Base-by-base conservation (phyloP, 495 filamentous ascomycete species). In the Lichina pygmaea region DNA sequence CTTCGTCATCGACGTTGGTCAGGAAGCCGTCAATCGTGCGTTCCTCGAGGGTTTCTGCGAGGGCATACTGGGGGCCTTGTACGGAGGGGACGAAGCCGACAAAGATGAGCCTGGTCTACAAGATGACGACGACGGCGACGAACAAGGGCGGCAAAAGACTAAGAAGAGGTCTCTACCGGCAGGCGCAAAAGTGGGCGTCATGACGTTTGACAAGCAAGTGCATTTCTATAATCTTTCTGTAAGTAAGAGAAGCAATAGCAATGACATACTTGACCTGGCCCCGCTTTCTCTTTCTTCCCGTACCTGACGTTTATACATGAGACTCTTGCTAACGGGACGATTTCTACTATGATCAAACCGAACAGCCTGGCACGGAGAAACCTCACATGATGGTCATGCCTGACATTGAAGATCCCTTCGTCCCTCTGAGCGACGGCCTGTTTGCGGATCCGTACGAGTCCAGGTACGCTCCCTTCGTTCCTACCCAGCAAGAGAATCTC, bases 301-400 rank as follows among this genome's bases (percentile, higher is more conserved):
- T 45, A 51, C 40, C 54, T 58, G 37, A 55, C 31, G 46, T 38
- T 9, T 47, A 49, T 44, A 40, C 37, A 2, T 15, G 37, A 10
- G 12, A 34, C 43, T 13, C 46, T 44, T n/a, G 42, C 47, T 11
- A 10, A 17, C 13, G 24, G 43, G 31, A 7, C n/a, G 24, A 9
- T 13, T 42, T 38, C 12, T 31, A 44, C 38, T 51, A 38, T 58
- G 36, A 11, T 67, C 24, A 66, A 48, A 31, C 8, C 5, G n/a
- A 6, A 41, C 50, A 83, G 78, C 62, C 82, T 15, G 63, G 72
- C 32, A 62, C 93, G 31, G 81, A 92, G 43, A 74, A 83, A 62
- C 81, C 89, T 6, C 89, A 99, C 54, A 94, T 95, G 86, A 73
- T 95, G 65, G 85, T 95, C 13, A 93, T 95, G 84, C 81, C 89